Percentiles rank a stretch among this genome's conserved stretches.
Evolutionary conservation across 345 rosid species (phyloP).

Genomic region (Aurinia saxatilis): DNA sequence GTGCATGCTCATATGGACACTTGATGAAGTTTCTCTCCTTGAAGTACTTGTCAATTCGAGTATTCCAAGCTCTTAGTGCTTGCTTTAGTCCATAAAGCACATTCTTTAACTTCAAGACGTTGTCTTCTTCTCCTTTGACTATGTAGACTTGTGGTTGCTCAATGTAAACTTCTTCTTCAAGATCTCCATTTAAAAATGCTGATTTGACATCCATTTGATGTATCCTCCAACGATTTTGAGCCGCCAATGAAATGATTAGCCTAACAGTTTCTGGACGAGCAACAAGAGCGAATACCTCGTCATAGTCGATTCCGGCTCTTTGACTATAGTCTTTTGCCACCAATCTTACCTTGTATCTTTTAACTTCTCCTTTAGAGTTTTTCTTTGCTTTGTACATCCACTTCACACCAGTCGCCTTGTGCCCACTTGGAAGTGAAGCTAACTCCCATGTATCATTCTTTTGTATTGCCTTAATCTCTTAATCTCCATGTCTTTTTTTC

Average conservation of each 20-base stretch:
- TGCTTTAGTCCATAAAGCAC: background rate
- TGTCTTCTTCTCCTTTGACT: background rate
- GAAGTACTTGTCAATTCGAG: too few species aligned
- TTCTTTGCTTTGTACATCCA: background rate
- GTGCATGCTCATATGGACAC: conserved; percentile 7
- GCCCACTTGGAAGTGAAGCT: too few species aligned
- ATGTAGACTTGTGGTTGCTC: background rate
- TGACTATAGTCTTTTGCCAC: background rate
- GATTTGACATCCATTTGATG: background rate
- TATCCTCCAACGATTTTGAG: background rate
- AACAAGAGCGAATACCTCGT: background rate
- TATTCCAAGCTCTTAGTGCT: background rate
- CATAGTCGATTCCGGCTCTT: background rate
- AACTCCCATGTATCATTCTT: background rate
- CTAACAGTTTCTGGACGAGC: background rate
- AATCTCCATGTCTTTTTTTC: background rate
- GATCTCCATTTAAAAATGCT: background rate
- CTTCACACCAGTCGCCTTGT: background rate
- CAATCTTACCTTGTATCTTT: background rate
- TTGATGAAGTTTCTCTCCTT: too few species aligned
- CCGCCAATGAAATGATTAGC: background rate
- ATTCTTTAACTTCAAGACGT: background rate
- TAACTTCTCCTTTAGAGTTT: background rate
- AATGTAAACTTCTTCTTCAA: background rate
- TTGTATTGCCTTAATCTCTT: background rate